These are phyloP conservation scores for Colletotrichum tabaci DNA, from an alignment of 2,329 filamentous ascomycete genomes.

Conservation along the genomic window DNA sequence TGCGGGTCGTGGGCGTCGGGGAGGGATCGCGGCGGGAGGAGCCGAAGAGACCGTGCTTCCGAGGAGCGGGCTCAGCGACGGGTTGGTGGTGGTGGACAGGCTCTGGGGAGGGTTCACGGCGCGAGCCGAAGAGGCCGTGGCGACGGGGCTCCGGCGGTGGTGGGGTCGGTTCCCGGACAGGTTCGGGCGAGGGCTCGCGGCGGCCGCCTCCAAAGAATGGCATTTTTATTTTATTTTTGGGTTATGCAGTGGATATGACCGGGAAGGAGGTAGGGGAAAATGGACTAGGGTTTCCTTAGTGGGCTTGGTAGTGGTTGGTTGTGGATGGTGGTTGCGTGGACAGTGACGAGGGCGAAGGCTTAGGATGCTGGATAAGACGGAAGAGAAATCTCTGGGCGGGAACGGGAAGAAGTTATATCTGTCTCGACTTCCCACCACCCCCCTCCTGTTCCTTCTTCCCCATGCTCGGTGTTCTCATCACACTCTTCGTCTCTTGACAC, in stretches of 20 bases:
- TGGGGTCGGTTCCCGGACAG: constrained; percentile 49
- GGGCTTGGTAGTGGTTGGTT: constrained; percentile 10
- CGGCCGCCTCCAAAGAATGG: constrained; percentile 48
- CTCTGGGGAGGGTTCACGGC: constrained; percentile 48
- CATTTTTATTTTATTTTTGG: constrained; percentile 37
- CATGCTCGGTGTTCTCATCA: not conserved
- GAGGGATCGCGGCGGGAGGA: constrained; percentile 49
- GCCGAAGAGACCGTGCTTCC: constrained; percentile 55
- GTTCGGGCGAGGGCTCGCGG: constrained; percentile 51
- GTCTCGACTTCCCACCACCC: not conserved
- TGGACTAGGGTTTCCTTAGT: constrained; percentile 5
- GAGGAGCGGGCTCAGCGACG: constrained; percentile 46
- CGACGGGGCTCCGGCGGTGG: constrained; percentile 44
- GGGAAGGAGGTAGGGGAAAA: not conserved
- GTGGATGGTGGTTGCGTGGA: constrained; percentile 22
- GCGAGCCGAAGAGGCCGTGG: constrained; percentile 45
- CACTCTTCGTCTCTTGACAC: not conserved
- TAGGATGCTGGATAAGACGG: constrained; percentile 41
- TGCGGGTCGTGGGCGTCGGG: constrained; percentile 46
- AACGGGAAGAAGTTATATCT: constrained; percentile 29
- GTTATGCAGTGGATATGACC: not conserved
- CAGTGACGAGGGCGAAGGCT: constrained; percentile 23
- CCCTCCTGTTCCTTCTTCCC: not conserved
- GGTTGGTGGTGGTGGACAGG: constrained; percentile 51
- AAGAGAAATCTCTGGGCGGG: constrained; percentile 28